Evolutionary conservation across 495 filamentous ascomycete species (phyloP).

Genomic region (Parathielavia appendiculata): DNA sequence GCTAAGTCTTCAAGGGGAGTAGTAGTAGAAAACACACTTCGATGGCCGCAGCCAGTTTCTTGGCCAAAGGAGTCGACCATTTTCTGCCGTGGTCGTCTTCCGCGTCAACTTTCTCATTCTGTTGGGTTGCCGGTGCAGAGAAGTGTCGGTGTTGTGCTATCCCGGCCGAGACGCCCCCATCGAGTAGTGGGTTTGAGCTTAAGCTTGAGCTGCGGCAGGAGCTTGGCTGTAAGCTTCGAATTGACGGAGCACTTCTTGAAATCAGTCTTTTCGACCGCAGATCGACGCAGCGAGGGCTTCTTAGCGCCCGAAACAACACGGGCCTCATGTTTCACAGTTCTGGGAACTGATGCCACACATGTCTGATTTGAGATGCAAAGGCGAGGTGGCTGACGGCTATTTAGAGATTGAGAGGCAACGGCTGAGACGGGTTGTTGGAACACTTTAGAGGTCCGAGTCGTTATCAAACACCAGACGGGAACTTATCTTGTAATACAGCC

Average conservation of each 20-base stretch:
- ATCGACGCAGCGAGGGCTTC: conserved; percentile 16
- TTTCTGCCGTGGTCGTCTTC: conserved; percentile 37
- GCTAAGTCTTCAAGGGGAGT: neutral
- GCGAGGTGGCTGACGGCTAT: neutral
- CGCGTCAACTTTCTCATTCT: neutral
- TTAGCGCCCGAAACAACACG: conserved; percentile 21
- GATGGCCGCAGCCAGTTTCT: conserved; percentile 76
- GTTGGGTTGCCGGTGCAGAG: conserved; percentile 17
- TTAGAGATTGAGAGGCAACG: neutral
- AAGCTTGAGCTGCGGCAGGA: neutral
- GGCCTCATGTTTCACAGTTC: conserved; percentile 23
- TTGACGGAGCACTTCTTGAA: conserved; percentile 5
- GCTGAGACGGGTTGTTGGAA: neutral
- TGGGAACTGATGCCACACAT: neutral
- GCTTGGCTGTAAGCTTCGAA: neutral
- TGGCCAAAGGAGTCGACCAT: conserved; percentile 90
- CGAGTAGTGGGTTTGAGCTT: neutral
- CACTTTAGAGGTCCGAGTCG: neutral
- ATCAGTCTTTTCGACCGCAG: conserved; percentile 4
- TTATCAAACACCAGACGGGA: neutral
- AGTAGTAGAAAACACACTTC: conserved; percentile 46
- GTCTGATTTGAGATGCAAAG: neutral
- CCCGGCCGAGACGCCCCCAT: neutral
- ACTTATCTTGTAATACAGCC: neutral
- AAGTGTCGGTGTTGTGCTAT: conserved; percentile 14